Evolutionary conservation across 2,329 filamentous ascomycete species (phyloP), one percentile per base, ranked within the genome.

Genomic region (Aschersonia sp.): DNA sequence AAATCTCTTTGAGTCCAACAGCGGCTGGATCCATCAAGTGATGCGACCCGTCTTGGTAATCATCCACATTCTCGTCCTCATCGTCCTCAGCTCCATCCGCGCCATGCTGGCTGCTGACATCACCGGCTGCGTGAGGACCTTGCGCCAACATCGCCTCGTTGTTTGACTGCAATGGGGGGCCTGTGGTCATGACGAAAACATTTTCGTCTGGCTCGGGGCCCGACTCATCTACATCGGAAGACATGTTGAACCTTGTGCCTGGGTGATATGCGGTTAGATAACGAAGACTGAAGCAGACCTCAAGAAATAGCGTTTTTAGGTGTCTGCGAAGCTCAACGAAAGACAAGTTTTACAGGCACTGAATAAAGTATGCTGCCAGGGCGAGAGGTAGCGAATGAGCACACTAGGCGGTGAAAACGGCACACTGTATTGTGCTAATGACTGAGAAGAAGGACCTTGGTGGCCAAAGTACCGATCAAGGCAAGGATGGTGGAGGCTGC

Each of bases 1-100:
- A 87, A 60, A 92, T 91, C 61, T 92, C 87, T 61, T 89, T 89
- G 52, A 91, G 70, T 43, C 81, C 65, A 49, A 62, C 72, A 9
- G 73, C 60, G 20, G 72, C 72, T 20, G 71, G 65, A 10, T 78
- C 68, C 48, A 80, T 71, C 47, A 81, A 75, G 1, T 61, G 58
- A 4, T 59, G 53, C 20, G 57, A 58, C 29, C 66, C 65, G 31
- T 68, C 65, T 5, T 65, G 61, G 3, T 57, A 61, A 10, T 56
- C 60, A 29, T 65, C 64, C 32, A 67, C 64, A 20, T 56, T 53
- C 30, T 46, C 42, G 28, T 31, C 43, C 10, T 43, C 45, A 2
- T 57, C 63, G 7, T 20, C 20, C 20, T 20, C 20, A 20, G 20
- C 20, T 20, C 20, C 20, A 20, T 20, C 20, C 20, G 20, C 20